Percentiles rank a stretch among this genome's conserved stretches.
phyloP scores from a whole-genome alignment of 345 rosid species.

The Acer yangbiense region DNA sequence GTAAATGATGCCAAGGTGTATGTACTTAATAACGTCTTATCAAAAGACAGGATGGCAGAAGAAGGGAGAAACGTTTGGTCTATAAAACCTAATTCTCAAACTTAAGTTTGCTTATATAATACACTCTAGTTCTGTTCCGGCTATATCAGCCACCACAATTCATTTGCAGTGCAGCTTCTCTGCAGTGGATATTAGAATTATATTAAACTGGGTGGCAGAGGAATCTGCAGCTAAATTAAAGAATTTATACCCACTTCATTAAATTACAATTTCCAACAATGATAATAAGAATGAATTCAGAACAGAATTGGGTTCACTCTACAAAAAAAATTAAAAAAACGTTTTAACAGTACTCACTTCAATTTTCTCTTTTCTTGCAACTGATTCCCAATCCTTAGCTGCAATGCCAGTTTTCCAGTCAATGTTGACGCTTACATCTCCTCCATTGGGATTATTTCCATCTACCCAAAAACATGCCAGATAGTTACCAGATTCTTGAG shows the following conservation, averaged over 20 bases:
- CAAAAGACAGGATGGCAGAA: too few species aligned
- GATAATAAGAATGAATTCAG: too few species aligned
- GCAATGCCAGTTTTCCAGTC: conserved; percentile 94
- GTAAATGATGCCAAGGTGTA: background rate
- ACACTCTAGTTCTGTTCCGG: too few species aligned
- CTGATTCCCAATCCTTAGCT: conserved; percentile 89
- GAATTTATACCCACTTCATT: background rate
- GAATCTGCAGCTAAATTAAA: background rate
- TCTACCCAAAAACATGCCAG: conserved; percentile 72
- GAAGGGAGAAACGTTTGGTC: background rate
- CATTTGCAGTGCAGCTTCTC: too few species aligned
- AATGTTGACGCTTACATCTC: conserved; percentile 59
- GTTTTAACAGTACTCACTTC: conserved; percentile 53
- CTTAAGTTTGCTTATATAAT: background rate
- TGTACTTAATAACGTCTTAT: too few species aligned
- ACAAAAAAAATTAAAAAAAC: background rate
- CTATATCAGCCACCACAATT: too few species aligned
- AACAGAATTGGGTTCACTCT: background rate
- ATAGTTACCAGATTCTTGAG: conserved; percentile 78
- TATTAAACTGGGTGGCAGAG: background rate
- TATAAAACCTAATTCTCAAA: background rate
- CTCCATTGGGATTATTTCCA: conserved; percentile 34
- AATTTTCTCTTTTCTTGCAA: conserved; percentile 82
- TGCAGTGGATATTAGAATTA: too few species aligned
- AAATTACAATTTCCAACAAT: background rate